Evolutionary conservation across 805 yeast species (phyloP).

Genomic region (Myxozyma melibiosi): DNA sequence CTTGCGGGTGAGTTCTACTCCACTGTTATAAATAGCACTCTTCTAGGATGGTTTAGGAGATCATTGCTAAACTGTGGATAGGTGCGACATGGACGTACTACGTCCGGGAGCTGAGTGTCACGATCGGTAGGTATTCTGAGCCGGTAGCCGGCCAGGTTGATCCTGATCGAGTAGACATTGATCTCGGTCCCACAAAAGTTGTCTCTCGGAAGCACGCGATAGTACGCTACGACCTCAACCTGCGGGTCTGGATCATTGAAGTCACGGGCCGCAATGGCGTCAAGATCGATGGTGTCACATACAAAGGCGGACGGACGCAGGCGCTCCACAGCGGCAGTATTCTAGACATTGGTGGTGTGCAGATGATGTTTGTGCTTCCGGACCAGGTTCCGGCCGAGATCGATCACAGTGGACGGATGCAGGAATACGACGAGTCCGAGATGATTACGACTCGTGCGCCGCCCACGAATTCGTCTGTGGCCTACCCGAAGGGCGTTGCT

Average conservation of each 20-base stretch:
- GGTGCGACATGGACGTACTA: constrained; percentile 83
- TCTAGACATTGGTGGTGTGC: constrained; percentile 93
- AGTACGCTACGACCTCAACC: constrained; percentile 72
- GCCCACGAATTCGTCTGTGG: constrained; percentile 25
- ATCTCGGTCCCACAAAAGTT: constrained; percentile 96
- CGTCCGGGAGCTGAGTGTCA: constrained; percentile 72
- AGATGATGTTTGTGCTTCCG: constrained; percentile 98
- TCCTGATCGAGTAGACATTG: constrained; percentile 65
- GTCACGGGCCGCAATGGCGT: constrained; percentile 92
- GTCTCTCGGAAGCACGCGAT: constrained; percentile 89
- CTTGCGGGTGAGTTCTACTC: constrained; percentile 66
- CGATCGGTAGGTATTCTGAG: constrained; percentile 83
- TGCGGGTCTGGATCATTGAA: constrained; percentile 82
- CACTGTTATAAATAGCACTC: too few relatives aligned
- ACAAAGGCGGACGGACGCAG: constrained; percentile 46
- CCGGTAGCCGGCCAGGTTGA: constrained; percentile 33
- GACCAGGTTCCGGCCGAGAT: constrained; percentile 47
- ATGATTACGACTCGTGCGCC: constrained; percentile 11
- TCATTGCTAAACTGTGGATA: not conserved
- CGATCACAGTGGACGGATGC: constrained; percentile 14
- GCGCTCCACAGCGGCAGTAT: constrained; percentile 82
- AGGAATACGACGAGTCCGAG: constrained; percentile 20
- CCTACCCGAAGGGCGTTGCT: constrained; percentile 49
- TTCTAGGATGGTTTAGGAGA: too few relatives aligned
- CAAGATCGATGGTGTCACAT: constrained; percentile 71